Evolutionary conservation across 139 green algal species (phyloP), one percentile per base, ranked within the genome.

Genomic region (Eudorina sp.): DNA sequence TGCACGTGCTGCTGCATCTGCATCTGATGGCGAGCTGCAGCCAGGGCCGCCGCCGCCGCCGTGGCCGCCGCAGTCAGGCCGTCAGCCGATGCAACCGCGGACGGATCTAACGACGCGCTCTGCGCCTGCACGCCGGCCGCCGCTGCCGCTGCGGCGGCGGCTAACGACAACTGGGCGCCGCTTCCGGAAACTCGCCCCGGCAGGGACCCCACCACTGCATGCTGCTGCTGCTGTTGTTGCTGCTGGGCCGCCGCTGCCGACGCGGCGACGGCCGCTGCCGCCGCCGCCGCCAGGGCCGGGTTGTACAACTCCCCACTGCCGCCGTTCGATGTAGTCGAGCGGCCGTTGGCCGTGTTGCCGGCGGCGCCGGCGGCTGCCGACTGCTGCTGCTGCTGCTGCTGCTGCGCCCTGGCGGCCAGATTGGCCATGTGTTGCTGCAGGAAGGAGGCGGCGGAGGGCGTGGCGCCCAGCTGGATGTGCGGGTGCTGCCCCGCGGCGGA

Each of bases 391-490:
- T 78, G 81, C 43, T 53, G 41, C 34, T 68, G 81, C 64, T 76
- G 79, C n/a, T 74, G 62, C 6, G 41, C 41, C 14, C 78, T 40
- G 9, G 80, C 80, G 2, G 80, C 80, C 29, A 86, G 21, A 2
- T 58, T 53, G 18, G 64, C 62, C 60, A 87, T 87, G 60, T 87
- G 81, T 1, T 87, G 81, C 3, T 73, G 83, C 68, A 88, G 38
- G 69, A 88, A 88, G 14, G 68, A 82, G 0, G 83, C 48, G 21
- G 83, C 68, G 0, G 83, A 88, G 68, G 83, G 83, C 25, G 83
- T 88, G 6, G 83, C 83, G 3, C 83, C 83, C 68, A 88, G 83
- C 83, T 88, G 83, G 34, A 88, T 88, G 36, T 88, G 83, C 9
- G 34, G 83, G 25, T 72, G 83, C 48, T 68, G 29, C 40, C 16